These are phyloP conservation scores for Populus euphratica DNA, from an alignment of 345 rosid species.

Conservation along the genomic window DNA sequence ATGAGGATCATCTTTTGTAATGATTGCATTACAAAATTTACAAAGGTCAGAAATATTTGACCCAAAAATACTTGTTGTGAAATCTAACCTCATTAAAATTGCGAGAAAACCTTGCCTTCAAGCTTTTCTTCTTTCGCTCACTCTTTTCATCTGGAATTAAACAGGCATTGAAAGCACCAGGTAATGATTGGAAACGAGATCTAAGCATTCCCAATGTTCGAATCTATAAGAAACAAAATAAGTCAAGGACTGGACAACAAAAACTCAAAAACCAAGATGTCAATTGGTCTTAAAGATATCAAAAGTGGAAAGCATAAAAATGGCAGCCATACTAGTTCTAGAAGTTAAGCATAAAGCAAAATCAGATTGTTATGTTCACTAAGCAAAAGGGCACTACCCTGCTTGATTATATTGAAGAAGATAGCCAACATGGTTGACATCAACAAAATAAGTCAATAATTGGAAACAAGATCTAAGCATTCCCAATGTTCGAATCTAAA, in stretches of 20 bases:
- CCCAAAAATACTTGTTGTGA: not conserved
- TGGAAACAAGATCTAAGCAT: slow-evolving; percentile 96
- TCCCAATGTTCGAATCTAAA: slow-evolving; percentile 93
- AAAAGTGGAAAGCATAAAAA: not conserved
- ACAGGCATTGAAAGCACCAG: slow-evolving; percentile 80
- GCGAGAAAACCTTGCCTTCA: slow-evolving; percentile 63
- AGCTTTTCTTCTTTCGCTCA: slow-evolving; percentile 66
- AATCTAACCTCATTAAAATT: slow-evolving; percentile 48
- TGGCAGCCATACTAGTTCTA: not conserved
- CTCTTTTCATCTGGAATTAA: slow-evolving; percentile 69
- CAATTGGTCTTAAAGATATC: not conserved
- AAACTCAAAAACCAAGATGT: not conserved
- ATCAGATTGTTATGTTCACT: not conserved
- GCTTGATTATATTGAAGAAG: not conserved
- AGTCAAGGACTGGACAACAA: not conserved
- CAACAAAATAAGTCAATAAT: slow-evolving; percentile 45
- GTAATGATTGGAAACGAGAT: slow-evolving; percentile 86
- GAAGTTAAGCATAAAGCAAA: not conserved
- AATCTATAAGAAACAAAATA: slow-evolving; percentile 51
- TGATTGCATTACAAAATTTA: not conserved
- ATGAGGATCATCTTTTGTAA: not conserved
- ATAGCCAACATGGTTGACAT: not conserved
- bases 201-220: slow-evolving; percentile 98
- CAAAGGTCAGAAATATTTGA: not conserved
- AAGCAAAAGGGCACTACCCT: not conserved